These are phyloP conservation scores for Porodaedalea pini DNA, from an alignment of 1,284 basidiomycete species.

Conservation along the genomic window DNA sequence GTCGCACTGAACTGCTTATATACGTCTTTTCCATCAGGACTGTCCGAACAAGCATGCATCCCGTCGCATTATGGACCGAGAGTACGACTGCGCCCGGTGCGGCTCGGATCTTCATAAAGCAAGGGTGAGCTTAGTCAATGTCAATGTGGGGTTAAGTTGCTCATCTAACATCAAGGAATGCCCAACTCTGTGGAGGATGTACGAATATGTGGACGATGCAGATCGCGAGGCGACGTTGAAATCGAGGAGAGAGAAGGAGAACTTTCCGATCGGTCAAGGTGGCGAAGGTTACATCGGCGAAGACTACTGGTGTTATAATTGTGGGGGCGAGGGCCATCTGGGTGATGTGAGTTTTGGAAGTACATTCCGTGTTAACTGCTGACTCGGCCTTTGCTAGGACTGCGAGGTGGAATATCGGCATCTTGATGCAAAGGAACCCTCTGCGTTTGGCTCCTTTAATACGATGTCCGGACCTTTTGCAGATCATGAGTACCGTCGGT, in stretches of 20 bases:
- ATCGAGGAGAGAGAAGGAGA: constrained; percentile 46
- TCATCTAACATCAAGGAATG: constrained; percentile 58
- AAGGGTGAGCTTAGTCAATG: constrained; percentile 46
- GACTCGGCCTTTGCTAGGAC: constrained; percentile 47
- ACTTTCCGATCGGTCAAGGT: constrained; percentile 58
- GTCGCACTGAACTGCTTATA: neutral
- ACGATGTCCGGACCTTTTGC: constrained; percentile 73
- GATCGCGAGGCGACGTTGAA: constrained; percentile 50
- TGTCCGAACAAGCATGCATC: constrained; percentile 65
- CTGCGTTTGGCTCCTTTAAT: constrained; percentile 75
- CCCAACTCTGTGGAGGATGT: constrained; percentile 84
- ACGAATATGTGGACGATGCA: constrained; percentile 66
- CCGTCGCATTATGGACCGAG: constrained; percentile 28
- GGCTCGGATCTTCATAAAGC: constrained; percentile 65
- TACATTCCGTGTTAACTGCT: neutral
- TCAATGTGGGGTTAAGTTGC: neutral
- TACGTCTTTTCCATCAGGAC: constrained; percentile 40
- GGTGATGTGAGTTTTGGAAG: constrained; percentile 67
- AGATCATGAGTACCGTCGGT: constrained; percentile 35
- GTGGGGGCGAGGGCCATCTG: constrained; percentile 74
- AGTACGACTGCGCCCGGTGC: constrained; percentile 71
- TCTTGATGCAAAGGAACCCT: constrained; percentile 54
- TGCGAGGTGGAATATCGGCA: constrained; percentile 56
- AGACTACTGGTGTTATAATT: constrained; percentile 88
- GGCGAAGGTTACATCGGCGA: constrained; percentile 71